Evolutionary conservation across 164 flowering plant genomes (phyloP).

Genomic region (Kalanchoe fedtschenkoi): DNA sequence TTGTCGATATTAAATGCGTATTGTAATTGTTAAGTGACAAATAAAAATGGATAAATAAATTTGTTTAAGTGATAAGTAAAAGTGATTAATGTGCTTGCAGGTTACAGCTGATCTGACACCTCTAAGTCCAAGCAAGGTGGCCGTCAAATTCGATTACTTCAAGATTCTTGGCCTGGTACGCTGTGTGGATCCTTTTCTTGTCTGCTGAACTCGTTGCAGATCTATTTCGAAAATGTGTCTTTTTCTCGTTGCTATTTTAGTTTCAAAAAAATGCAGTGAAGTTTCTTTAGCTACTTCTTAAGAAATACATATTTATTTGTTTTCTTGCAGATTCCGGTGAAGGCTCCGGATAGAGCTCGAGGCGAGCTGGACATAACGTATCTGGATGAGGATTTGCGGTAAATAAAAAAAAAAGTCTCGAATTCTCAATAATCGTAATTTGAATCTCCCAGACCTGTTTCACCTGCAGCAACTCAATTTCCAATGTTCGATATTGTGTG

Average conservation of each 20-base stretch:
- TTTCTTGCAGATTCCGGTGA: conserved; percentile 56
- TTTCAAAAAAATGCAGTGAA: background rate
- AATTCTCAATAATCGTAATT: background rate
- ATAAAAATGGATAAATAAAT: too few species aligned
- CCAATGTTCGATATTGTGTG: background rate
- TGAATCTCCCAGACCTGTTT: background rate
- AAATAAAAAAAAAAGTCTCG: conserved; percentile 10
- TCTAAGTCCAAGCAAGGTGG: conserved; percentile 64
- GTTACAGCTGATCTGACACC: conserved; percentile 90
- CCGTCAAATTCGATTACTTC: conserved; percentile 80
- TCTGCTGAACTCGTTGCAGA: background rate
- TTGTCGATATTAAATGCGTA: too few species aligned
- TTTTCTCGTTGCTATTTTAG: too few species aligned
- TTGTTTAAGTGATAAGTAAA: too few species aligned
- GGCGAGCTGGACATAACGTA: conserved; percentile 80
- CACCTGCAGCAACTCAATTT: too few species aligned
- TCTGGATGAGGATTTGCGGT: conserved; percentile 82
- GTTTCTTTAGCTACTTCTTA: background rate
- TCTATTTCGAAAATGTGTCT: too few species aligned
- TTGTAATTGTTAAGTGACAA: too few species aligned
- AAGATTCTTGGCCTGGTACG: conserved; percentile 75
- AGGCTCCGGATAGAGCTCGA: conserved; percentile 74
- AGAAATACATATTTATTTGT: background rate
- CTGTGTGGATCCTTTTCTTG: background rate
- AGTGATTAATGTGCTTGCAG: too few species aligned